Percentiles rank a stretch among this genome's conserved stretches.
phyloP scores from a whole-genome alignment of 2,329 filamentous ascomycete genomes.

The Fusarium solani-melongenae region DNA sequence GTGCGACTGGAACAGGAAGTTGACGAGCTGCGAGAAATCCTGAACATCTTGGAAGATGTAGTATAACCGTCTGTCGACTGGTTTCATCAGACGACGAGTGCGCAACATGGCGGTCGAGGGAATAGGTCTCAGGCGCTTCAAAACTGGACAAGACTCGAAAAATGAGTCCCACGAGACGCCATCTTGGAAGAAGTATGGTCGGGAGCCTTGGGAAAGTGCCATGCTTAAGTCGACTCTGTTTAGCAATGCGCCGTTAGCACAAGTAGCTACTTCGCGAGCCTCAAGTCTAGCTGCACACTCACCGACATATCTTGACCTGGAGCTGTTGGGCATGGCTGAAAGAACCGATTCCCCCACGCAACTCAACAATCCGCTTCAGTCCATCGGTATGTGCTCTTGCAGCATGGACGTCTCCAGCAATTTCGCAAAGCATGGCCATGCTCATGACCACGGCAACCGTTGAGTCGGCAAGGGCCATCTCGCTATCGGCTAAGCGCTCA shows the following conservation, averaged over 20 bases:
- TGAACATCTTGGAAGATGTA: neutral
- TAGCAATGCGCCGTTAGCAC: neutral
- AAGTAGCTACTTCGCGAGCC: neutral
- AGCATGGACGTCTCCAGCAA: neutral
- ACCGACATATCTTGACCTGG: slow-evolving; percentile 1
- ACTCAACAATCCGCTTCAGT: neutral
- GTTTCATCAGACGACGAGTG: neutral
- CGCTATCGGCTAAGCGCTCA: neutral
- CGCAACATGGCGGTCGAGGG: neutral
- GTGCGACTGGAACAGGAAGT: neutral
- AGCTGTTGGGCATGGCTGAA: neutral
- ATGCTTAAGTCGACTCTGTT: neutral
- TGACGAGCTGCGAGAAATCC: neutral
- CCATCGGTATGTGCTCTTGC: neutral
- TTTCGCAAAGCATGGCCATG: neutral
- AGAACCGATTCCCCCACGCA: neutral
- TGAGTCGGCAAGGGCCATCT: neutral
- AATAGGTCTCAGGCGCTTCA: neutral
- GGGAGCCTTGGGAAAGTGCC: neutral
- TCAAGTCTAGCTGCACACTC: neutral
- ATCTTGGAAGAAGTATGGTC: neutral
- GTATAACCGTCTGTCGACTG: neutral
- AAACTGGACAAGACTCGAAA: neutral
- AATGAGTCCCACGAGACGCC: neutral
- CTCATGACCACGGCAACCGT: neutral